phyloP scores from a whole-genome alignment of 257 asterid genomes.

The Solanum sitiens region DNA sequence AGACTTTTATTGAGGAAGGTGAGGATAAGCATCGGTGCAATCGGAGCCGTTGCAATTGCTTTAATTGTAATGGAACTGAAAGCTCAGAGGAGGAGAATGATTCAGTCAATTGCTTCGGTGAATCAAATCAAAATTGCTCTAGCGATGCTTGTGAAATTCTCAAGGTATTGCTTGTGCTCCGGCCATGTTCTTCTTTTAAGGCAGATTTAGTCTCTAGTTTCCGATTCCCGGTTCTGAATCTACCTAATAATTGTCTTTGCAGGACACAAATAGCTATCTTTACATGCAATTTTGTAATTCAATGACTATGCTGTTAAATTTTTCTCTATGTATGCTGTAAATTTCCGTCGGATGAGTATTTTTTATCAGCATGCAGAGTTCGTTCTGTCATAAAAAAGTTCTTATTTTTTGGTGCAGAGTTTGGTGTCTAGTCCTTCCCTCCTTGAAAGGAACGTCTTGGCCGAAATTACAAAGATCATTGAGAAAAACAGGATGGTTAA shows the following conservation, averaged over 20 bases:
- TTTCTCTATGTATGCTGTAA: too few relatives aligned
- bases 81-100: constrained; percentile 69
- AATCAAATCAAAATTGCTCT: constrained; percentile 11
- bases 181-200: neutral
- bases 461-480: constrained; percentile 50
- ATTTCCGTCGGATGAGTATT: too few relatives aligned
- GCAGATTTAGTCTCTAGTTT: neutral
- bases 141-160: constrained; percentile 45
- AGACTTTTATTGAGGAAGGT: constrained; percentile 66
- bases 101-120: constrained; percentile 30
- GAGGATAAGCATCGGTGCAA: constrained; percentile 58
- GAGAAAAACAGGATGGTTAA: constrained; percentile 50
- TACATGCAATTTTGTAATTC: neutral
- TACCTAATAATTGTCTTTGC: neutral
- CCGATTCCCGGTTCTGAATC: neutral
- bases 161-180: constrained; percentile 35
- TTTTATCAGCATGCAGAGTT: neutral
- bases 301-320: neutral
- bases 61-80: constrained; percentile 48
- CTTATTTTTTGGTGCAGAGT: constrained; percentile 33
- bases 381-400: neutral
- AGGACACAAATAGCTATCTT: neutral
- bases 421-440: constrained; percentile 44
- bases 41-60: constrained; percentile 58
- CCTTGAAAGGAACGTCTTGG: constrained; percentile 59